Base-by-base conservation (phyloP, 139 green algal species). In the Yamagishiella unicocca region DNA sequence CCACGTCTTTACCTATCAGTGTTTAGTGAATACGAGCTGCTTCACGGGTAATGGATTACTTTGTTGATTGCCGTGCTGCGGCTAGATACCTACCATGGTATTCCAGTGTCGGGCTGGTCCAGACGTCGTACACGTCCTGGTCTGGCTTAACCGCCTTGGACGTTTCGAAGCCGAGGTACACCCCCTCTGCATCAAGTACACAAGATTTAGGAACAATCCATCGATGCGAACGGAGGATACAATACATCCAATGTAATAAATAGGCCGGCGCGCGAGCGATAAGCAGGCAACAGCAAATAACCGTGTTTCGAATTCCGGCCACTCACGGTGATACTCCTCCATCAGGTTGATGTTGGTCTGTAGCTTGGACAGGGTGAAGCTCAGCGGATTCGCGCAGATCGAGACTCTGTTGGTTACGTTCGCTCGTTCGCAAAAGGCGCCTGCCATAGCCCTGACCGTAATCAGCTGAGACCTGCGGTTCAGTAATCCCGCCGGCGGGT, bases 281-380 rank as follows among this genome's bases (percentile, higher is more conserved):
- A 58, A 58, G 50, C 50, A 58, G 50, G 14, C 50, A 58, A 17
- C 50, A 17, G 50, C 50, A 12, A 58, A 12, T 58, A 58, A 17
- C 12, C 12, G 50, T 12, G 14, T 58, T 58, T 58, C 50, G 17
- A 12, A 58, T 35, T 67, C 58, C 58, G 58, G 17, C 58, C n/a
- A 33, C 70, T 78, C 40, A 78, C 70, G 73, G 42, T 81, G 73
- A n/a, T 66, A 81, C 14, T 64, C 25, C 27, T 81, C 73, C 73
- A 81, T 81, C 7, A 64, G 10, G 27, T 25, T 24, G 7, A 81
- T 42, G 31, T 42, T 43, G 24, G 25, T 43, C 7, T 5, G 10
- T 45, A 81, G 29, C 43, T 43, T 45, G 12, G 12, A 25, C 27
- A 81, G 29, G 1, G 73, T 81, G 43, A 37, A 22, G 45, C 64